phyloP scores from a whole-genome alignment of 1,284 basidiomycete species.

The Mixia osmundae region DNA sequence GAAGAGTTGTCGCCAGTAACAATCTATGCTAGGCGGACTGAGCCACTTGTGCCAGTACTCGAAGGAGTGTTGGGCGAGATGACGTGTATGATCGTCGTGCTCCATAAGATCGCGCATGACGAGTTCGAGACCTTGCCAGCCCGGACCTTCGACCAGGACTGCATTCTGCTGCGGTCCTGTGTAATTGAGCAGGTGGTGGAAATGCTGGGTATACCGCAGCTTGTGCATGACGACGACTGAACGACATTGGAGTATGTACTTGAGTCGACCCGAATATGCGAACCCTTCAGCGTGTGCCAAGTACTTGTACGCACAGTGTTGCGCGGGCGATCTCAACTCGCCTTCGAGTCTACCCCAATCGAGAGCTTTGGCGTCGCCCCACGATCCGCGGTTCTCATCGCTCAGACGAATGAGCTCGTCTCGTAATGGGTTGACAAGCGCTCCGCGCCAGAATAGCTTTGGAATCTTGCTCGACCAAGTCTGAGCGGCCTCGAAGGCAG shows the following conservation, averaged over 20 bases:
- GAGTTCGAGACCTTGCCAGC: conserved; percentile 18
- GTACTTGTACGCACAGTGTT: conserved; percentile 23
- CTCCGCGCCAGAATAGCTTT: conserved; percentile 21
- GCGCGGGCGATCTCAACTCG: too few species aligned
- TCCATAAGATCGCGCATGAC: conserved; percentile 20
- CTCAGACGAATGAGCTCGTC: too few species aligned
- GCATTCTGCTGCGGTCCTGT: conserved; percentile 5
- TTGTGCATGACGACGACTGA: conserved; percentile 20
- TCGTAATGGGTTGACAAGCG: conserved; percentile 19
- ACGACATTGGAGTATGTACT: conserved; percentile 22
- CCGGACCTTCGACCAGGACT: conserved; percentile 3
- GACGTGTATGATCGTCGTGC: conserved; percentile 22
- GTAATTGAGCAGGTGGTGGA: conserved; percentile 24
- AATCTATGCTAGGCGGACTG: conserved; percentile 18
- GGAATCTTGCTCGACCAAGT: conserved; percentile 19
- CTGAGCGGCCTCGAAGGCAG: conserved; percentile 6
- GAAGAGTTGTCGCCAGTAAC: conserved; percentile 17
- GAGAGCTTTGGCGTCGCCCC: conserved; percentile 18
- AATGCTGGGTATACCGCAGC: conserved; percentile 19
- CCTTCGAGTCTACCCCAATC: too few species aligned
- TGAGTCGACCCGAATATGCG: conserved; percentile 22
- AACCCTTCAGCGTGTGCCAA: conserved; percentile 23
- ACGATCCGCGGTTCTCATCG: conserved; percentile 13
- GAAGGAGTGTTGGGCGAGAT: conserved; percentile 21
- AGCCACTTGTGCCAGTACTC: conserved; percentile 19